Evolutionary conservation across 495 filamentous ascomycete genomes (phyloP), one percentile per base, ranked within the genome.

Genomic region (Polyplosphaeria fusca): DNA sequence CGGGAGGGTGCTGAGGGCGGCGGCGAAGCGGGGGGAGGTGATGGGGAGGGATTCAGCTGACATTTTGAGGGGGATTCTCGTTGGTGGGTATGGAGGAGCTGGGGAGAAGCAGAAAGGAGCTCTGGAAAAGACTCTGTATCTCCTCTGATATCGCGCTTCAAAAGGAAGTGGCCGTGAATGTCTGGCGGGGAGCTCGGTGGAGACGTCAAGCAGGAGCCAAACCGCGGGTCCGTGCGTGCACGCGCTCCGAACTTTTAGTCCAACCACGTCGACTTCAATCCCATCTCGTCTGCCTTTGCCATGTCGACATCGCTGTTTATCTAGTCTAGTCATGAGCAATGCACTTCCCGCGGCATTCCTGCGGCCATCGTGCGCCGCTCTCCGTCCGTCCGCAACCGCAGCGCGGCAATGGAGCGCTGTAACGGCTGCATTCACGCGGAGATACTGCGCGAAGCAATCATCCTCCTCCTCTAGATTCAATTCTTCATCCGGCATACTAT

Each of bases 1-100:
- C 32, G 87, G 79, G 23, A 96, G 84, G 59, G 84, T 81, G 61
- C 77, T 70, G 56, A 96, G 78, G 13, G 90, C 91, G 67, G 77
- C 75, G 58, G 87, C 82, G 76, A 90, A 88, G 62, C 75, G 76
- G 26, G 76, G 64, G 22, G 84, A 70, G 43, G 83, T 63, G 55
- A 89, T 88, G 28, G 86, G 84, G 22, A 65, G 62, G 14, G 79
- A 23, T 50, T 72, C 71, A 23, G 77, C 65, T 41, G 82, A 80
- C 73, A 76, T 75, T 37, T 14, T 40, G 48, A 35, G 2, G 26
- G 57, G 9, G 24, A 22, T 14, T 28, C 47, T 49, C 13, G 28
- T 18, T 18, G 35, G 18, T 23, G 32, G n/a, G n/a, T n/a, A n/a
- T n/a, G n/a, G n/a, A n/a, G n/a, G n/a, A n/a, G n/a, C n/a, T n/a